Conservation (phyloP, 257 asterid species). For the Haberlea rhodopensis region DNA sequence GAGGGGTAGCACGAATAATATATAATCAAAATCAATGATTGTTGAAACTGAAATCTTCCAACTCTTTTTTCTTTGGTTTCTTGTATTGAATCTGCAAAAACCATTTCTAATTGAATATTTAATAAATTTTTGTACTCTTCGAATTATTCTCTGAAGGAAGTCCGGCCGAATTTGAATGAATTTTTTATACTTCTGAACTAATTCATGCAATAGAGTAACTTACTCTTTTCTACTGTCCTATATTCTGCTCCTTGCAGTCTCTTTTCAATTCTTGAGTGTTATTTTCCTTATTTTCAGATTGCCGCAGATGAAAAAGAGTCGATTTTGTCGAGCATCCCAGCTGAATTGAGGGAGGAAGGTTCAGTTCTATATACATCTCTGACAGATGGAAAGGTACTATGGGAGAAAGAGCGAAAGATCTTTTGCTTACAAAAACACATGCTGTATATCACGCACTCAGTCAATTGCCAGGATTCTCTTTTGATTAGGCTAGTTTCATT, state of each 20-base stretch:
- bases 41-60: not conserved
- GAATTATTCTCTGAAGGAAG: constrained; percentile 8
- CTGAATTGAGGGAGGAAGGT: constrained; percentile 68
- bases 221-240: not conserved
- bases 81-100: constrained; percentile 4
- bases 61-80: not conserved
- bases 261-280: not conserved
- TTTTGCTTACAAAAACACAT: constrained; percentile 8
- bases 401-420: constrained; percentile 27
- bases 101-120: not conserved
- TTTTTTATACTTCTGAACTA: not conserved
- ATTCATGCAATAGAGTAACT: constrained; percentile 11
- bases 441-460: constrained; percentile 19
- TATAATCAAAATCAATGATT: not conserved
- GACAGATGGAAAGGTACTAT: constrained; percentile 79
- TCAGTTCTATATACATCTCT: constrained; percentile 74
- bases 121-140: not conserved
- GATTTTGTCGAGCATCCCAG: constrained; percentile 75
- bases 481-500: constrained; percentile 6
- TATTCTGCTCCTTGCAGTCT: constrained; percentile 14
- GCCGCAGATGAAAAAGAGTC: constrained; percentile 75
- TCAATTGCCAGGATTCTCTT: constrained; percentile 19
- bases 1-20: not conserved
- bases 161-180: constrained; percentile 1
- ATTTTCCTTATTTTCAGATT: constrained; percentile 47